Evolutionary conservation across 163 green algal genomes (phyloP).

Genomic region (Chloroidium sp.): DNA sequence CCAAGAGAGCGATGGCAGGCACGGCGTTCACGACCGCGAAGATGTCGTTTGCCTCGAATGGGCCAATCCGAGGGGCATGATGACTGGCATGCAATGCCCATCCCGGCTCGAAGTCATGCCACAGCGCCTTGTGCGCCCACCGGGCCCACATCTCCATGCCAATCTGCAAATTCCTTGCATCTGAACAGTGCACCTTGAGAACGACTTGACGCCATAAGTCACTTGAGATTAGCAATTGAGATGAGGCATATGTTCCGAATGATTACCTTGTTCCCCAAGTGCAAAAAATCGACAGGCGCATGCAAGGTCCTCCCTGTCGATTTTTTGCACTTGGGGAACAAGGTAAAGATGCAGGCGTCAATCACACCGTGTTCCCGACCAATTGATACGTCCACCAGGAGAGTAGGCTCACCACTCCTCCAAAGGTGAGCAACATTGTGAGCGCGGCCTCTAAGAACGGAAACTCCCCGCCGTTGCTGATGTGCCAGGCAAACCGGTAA

Average conservation of each 20-base stretch:
- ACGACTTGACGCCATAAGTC: not conserved
- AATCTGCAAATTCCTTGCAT: conserved; percentile 28
- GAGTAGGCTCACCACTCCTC: conserved; percentile 49
- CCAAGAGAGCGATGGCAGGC: conserved; percentile 79
- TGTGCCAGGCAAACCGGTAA: conserved; percentile 56
- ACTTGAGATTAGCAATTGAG: not conserved
- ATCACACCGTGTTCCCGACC: not conserved
- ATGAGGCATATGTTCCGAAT: not conserved
- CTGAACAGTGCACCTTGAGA: not conserved
- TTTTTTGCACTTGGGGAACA: not conserved
- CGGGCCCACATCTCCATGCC: conserved; percentile 93
- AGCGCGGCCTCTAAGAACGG: conserved; percentile 47
- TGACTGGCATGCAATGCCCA: conserved; percentile 86
- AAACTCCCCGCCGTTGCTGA: conserved; percentile 33
- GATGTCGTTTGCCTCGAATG: conserved; percentile 89
- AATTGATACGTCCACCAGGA: not conserved
- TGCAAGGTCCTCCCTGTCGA: not conserved
- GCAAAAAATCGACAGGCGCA: not conserved
- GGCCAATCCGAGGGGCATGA: conserved; percentile 74
- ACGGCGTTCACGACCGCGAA: conserved; percentile 90
- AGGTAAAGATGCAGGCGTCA: not conserved
- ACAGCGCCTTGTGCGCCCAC: conserved; percentile 84
- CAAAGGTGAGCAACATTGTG: conserved; percentile 63
- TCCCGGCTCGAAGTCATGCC: conserved; percentile 76
- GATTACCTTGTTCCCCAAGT: not conserved